A percentile compares a stretch with the other conserved stretches of the same genome.
These are phyloP conservation scores for Inga oerstediana DNA, from an alignment of 306 rosid genomes.

Conservation along the genomic window DNA sequence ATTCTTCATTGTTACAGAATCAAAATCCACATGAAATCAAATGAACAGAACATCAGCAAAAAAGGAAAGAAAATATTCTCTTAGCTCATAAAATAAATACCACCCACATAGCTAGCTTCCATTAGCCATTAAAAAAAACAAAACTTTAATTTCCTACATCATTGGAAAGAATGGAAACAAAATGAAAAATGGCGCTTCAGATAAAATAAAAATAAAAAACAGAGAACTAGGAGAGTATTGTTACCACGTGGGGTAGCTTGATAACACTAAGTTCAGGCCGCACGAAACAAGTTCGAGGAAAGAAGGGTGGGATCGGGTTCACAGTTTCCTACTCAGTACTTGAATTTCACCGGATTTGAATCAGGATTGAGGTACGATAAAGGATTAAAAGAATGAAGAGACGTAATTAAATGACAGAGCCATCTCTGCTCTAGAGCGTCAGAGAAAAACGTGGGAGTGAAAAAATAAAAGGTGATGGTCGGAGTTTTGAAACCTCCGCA, in stretches of 20 bases:
- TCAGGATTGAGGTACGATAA: slow-evolving; percentile 18
- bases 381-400: not conserved
- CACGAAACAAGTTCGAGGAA: slow-evolving; percentile 34
- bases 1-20: slow-evolving; percentile 20
- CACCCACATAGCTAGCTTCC: not conserved
- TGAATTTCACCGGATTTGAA: slow-evolving; percentile 43
- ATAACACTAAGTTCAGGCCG: slow-evolving; percentile 25
- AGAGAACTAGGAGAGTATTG: slow-evolving; percentile 32
- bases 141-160: slow-evolving; percentile 24
- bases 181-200: slow-evolving; percentile 12
- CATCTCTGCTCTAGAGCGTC: not conserved
- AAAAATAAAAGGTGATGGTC: not conserved
- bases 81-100: slow-evolving; percentile 25
- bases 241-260: slow-evolving; percentile 34
- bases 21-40: slow-evolving; percentile 37
- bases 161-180: slow-evolving; percentile 16
- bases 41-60: slow-evolving; percentile 31
- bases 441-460: not conserved
- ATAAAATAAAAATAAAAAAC: too few species aligned
- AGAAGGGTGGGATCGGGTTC: slow-evolving; percentile 40
- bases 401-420: not conserved
- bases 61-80: slow-evolving; percentile 16
- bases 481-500: not conserved
- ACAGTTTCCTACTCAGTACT: slow-evolving; percentile 33
- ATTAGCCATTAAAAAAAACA: slow-evolving; percentile 27